Evolutionary conservation across 345 rosid species (phyloP).

Genomic region (Passiflora organensis): DNA sequence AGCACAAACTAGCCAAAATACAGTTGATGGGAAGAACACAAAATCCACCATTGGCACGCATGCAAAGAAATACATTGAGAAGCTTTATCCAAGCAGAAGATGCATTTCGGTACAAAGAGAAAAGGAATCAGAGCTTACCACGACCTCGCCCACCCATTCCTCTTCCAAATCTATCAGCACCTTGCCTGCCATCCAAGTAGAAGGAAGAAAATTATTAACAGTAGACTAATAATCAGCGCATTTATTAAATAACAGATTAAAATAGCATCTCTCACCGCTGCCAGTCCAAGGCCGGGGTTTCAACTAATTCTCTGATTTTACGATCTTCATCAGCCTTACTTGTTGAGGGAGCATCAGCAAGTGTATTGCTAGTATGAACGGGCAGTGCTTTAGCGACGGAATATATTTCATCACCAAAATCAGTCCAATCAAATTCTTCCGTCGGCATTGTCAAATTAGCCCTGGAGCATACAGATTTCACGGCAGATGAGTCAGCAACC

Average conservation of each 20-base stretch:
- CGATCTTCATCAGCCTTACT: conserved; percentile 86
- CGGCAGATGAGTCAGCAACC: conserved; percentile 47
- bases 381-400: conserved; percentile 66
- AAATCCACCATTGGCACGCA: neutral
- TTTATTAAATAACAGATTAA: neutral
- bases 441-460: conserved; percentile 34
- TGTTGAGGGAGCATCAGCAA: conserved; percentile 51
- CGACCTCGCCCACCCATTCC: conserved; percentile 97
- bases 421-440: conserved; percentile 86
- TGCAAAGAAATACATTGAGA: too few relatives aligned
- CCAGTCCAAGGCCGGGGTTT: conserved; percentile 98
- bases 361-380: conserved; percentile 44
- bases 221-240: neutral
- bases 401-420: conserved; percentile 91
- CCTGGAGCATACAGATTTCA: conserved; percentile 53
- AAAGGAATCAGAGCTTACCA: conserved; percentile 45
- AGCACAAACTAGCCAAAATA: too few relatives aligned
- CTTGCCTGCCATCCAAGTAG: conserved; percentile 54
- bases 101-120: neutral
- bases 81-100: too few relatives aligned
- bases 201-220: neutral
- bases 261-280: conserved; percentile 65
- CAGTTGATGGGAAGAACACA: neutral
- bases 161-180: conserved; percentile 72
- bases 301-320: conserved; percentile 84